Conservation (phyloP, 495 filamentous ascomycete species). For the Staphylotrichum longicolle region DNA sequence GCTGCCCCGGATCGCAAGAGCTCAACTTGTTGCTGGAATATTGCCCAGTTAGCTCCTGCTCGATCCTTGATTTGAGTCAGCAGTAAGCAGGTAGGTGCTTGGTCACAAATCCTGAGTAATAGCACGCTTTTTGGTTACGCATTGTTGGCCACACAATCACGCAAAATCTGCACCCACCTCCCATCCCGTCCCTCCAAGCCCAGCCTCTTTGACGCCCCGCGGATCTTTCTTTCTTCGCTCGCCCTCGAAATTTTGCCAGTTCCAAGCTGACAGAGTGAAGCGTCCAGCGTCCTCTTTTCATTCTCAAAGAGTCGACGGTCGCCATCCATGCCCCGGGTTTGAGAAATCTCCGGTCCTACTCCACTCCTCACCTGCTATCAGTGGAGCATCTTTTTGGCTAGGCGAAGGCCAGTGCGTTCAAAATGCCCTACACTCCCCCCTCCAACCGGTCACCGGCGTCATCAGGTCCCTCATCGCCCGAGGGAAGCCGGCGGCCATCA, state of each 20-base stretch:
- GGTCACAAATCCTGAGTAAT: constrained; percentile 10
- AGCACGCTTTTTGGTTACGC: constrained; percentile 1
- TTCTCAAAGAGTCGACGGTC: constrained; percentile 12
- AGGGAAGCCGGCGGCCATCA: constrained; percentile 57
- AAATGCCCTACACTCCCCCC: constrained; percentile 95
- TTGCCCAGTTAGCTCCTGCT: constrained; percentile 36
- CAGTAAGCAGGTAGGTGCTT: constrained; percentile 22
- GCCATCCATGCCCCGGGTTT: constrained; percentile 26
- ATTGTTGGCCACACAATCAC: constrained; percentile 11
- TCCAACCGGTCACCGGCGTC: constrained; percentile 75
- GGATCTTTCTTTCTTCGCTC: background rate
- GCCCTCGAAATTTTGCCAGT: background rate
- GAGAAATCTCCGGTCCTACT: constrained; percentile 5
- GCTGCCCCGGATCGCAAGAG: constrained; percentile 22
- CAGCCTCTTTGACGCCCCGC: background rate
- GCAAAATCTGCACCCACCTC: background rate
- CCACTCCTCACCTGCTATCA: constrained; percentile 10
- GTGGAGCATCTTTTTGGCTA: constrained; percentile 3
- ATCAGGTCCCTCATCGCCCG: constrained; percentile 62
- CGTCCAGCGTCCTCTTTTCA: constrained; percentile 12
- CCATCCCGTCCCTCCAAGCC: background rate
- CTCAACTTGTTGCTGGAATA: constrained; percentile 41
- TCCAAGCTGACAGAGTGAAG: no score
- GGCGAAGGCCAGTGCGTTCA: constrained; percentile 3
- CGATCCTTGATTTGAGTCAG: constrained; percentile 13